Evolutionary conservation across 1,284 basidiomycete species (phyloP).

Genomic region (Earliella scabrosa): DNA sequence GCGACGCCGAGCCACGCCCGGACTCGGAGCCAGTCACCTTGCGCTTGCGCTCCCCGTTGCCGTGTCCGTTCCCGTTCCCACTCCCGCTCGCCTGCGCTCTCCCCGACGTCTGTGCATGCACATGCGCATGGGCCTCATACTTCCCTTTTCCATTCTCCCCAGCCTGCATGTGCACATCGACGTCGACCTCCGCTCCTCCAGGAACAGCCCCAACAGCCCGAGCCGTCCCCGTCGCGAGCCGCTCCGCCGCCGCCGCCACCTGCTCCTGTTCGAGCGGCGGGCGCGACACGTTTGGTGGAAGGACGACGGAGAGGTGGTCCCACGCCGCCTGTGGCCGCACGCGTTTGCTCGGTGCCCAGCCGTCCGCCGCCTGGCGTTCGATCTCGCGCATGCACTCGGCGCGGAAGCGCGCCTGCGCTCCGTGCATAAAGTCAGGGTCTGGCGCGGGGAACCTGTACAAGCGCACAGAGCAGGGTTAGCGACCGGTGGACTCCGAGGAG

Average conservation of each 20-base stretch:
- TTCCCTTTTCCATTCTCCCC: not conserved
- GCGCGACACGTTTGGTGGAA: not conserved
- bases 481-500: too few relatives aligned
- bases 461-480: too few relatives aligned
- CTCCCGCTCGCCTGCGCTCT: not conserved
- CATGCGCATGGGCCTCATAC: not conserved
- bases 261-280: not conserved
- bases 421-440: not conserved
- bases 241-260: not conserved
- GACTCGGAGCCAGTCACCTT: too few relatives aligned
- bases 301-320: not conserved
- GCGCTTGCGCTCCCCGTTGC: not conserved
- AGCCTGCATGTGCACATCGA: not conserved
- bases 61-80: not conserved
- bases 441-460: constrained; percentile 1
- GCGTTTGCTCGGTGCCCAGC: not conserved
- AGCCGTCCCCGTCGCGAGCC: not conserved
- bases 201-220: not conserved
- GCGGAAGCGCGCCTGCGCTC: not conserved
- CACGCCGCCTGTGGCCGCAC: not conserved
- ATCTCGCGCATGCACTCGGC: constrained; percentile 1
- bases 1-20: too few relatives aligned
- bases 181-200: not conserved
- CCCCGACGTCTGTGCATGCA: not conserved
- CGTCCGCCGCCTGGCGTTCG: constrained; percentile 1